Conservation (phyloP, 768 basidiomycete genomes). For the Hygrophorus russula region DNA sequence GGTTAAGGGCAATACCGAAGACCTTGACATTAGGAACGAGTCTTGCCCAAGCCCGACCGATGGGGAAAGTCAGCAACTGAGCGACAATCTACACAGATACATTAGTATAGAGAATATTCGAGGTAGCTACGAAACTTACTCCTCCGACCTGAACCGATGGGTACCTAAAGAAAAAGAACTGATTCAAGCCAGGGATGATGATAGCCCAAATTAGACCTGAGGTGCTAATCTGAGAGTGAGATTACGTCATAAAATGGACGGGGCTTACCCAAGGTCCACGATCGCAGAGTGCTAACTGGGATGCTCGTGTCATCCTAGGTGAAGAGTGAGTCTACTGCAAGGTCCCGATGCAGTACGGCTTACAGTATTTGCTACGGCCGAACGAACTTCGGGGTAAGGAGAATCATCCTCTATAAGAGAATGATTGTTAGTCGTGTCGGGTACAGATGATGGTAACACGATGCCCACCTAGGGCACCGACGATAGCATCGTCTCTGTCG, state of each 20-base stretch:
- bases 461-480: conserved; percentile 6
- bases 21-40: conserved; percentile 40
- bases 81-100: conserved; percentile 48
- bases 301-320: conserved; percentile 46
- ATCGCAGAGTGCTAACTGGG: conserved; percentile 50
- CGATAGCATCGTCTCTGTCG: conserved; percentile 22
- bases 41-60: conserved; percentile 49
- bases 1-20: conserved; percentile 44
- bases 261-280: conserved; percentile 54
- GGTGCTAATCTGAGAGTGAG: background rate
- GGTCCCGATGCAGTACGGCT: too few relatives aligned
- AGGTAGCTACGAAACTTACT: conserved; percentile 43
- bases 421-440: background rate
- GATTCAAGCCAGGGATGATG: conserved; percentile 54
- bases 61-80: conserved; percentile 57
- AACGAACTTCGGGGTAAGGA: conserved; percentile 46
- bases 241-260: background rate
- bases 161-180: conserved; percentile 71
- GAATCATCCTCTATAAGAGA: conserved; percentile 30
- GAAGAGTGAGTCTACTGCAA: background rate
- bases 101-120: conserved; percentile 60
- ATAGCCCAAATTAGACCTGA: conserved; percentile 45
- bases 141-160: conserved; percentile 52
- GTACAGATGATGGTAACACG: background rate
- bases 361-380: conserved; percentile 42